Percentiles rank a stretch among this genome's conserved stretches.
Evolutionary conservation across 2,329 filamentous ascomycete genomes (phyloP).

Genomic region (Aspergillus persii): DNA sequence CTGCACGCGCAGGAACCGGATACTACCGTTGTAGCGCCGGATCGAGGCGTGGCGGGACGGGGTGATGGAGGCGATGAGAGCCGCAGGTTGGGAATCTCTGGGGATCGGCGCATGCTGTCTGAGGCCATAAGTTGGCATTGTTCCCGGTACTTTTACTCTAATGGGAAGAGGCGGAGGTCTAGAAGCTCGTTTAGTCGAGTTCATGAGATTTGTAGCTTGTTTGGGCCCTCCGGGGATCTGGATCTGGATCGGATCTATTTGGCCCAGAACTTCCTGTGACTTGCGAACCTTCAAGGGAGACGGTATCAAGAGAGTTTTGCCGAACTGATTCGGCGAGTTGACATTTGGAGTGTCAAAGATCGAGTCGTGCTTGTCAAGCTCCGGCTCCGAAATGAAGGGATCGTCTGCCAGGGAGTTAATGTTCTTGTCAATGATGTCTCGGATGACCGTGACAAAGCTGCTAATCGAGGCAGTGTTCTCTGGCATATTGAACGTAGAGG

Average conservation of each 20-base stretch:
- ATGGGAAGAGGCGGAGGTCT: conserved; percentile 22
- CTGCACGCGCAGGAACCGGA: conserved; percentile 26
- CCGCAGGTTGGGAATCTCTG: not conserved
- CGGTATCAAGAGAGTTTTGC: conserved; percentile 20
- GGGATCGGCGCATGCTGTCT: not conserved
- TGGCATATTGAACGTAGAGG: conserved; percentile 9
- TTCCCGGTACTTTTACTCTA: conserved; percentile 17
- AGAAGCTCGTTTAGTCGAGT: conserved; percentile 1
- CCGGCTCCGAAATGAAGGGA: conserved; percentile 24
- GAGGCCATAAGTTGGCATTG: no score
- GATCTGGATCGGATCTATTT: not conserved
- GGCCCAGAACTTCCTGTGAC: conserved; percentile 5
- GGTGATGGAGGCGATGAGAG: not conserved
- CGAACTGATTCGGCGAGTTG: not conserved
- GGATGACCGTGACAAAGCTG: conserved; percentile 23
- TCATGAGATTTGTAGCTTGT: not conserved
- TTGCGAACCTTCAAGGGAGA: conserved; percentile 28
- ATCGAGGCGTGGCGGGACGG: conserved; percentile 9
- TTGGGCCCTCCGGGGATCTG: not conserved
- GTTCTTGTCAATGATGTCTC: conserved; percentile 28
- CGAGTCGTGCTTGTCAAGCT: not conserved
- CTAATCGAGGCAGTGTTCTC: conserved; percentile 13
- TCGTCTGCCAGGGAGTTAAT: conserved; percentile 20
- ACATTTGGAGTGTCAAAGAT: not conserved
- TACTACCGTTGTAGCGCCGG: conserved; percentile 22